Conservation (phyloP, 2,329 filamentous ascomycete genomes). For the Neofusicoccum parvum region DNA sequence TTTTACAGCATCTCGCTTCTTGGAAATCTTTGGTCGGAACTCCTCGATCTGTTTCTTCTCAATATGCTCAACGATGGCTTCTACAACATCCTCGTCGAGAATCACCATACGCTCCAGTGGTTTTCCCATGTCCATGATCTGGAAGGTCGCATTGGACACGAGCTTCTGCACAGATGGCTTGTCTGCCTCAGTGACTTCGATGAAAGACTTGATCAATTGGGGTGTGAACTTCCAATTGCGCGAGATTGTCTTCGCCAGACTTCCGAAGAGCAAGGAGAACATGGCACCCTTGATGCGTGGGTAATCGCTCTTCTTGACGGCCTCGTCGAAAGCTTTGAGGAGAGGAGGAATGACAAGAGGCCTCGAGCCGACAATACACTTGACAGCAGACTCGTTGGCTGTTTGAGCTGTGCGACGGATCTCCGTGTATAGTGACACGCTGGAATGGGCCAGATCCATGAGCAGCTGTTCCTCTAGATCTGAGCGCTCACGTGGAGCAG, state of each 20-base stretch:
- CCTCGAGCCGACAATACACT: conserved; percentile 84
- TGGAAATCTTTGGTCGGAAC: conserved; percentile 61
- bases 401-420: conserved; percentile 92
- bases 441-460: conserved; percentile 85
- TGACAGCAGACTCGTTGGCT: conserved; percentile 89
- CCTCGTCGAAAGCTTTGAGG: conserved; percentile 74
- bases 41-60: conserved; percentile 52
- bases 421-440: conserved; percentile 89
- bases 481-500: conserved; percentile 82
- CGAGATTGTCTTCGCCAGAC: conserved; percentile 81
- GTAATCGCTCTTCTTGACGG: conserved; percentile 78
- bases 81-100: conserved; percentile 69
- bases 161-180: conserved; percentile 93
- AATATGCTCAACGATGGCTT: conserved; percentile 58
- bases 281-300: conserved; percentile 93
- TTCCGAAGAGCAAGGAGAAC: conserved; percentile 88
- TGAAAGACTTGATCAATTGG: conserved; percentile 84
- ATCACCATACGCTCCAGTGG: conserved; percentile 85
- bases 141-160: conserved; percentile 77
- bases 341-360: conserved; percentile 89
- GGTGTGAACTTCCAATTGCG: conserved; percentile 96
- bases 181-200: conserved; percentile 85
- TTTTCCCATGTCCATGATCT: conserved; percentile 89
- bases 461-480: conserved; percentile 85
- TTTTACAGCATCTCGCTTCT: conserved; percentile 73